A percentile compares a stretch with the other conserved stretches of the same genome.
Evolutionary conservation across 2,329 filamentous ascomycete genomes (phyloP).

Genomic region (Ceratocystis huliohia): DNA sequence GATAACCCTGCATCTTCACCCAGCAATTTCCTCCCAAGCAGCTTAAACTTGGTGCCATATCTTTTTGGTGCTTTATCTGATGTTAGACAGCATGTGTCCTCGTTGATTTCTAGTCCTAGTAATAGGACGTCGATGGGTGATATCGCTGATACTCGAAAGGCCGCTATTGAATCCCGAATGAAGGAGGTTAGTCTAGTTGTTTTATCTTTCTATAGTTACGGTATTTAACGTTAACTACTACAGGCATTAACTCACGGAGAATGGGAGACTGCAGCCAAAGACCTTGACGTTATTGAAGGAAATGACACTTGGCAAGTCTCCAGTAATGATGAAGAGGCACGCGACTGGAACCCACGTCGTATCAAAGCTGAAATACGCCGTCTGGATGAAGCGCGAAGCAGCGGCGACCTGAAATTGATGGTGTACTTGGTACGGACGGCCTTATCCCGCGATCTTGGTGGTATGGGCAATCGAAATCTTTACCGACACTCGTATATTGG

Average conservation of each 20-base stretch:
- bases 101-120: not conserved
- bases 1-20: not conserved
- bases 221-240: not conserved
- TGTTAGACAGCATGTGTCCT: not conserved
- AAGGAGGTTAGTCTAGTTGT: conserved; percentile 6
- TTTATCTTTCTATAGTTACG: no score
- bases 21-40: not conserved
- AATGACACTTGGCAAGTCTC: conserved; percentile 67
- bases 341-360: conserved; percentile 58
- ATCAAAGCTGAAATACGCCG: conserved; percentile 58
- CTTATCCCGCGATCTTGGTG: conserved; percentile 66
- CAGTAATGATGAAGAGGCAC: conserved; percentile 26
- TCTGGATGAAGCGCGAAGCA: conserved; percentile 60
- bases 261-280: conserved; percentile 63
- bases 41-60: not conserved
- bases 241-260: conserved; percentile 56
- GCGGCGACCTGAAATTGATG: conserved; percentile 63
- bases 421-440: conserved; percentile 69
- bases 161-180: conserved; percentile 5
- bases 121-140: no score
- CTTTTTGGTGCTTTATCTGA: not conserved
- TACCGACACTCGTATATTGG: conserved; percentile 78
- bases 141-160: not conserved
- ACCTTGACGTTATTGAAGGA: conserved; percentile 67
- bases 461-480: conserved; percentile 70